phyloP scores from a whole-genome alignment of 2,329 filamentous ascomycete genomes.

The Venturia oleaginea region DNA sequence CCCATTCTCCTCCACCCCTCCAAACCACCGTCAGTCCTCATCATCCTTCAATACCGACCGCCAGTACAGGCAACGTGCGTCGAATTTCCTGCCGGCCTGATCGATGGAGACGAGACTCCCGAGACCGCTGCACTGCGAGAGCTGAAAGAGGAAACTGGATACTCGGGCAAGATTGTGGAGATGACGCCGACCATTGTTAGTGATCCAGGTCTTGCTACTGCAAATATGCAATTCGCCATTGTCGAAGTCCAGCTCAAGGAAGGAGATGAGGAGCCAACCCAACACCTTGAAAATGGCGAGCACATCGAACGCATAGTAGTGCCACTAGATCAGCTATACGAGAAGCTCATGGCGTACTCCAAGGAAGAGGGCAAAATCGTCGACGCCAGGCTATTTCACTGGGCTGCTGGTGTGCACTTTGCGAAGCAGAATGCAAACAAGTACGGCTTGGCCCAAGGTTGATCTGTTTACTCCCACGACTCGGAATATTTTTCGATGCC shows the following conservation, averaged over 20 bases:
- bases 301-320: constrained; percentile 73
- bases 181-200: constrained; percentile 35
- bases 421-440: constrained; percentile 21
- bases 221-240: constrained; percentile 54
- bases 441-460: constrained; percentile 2
- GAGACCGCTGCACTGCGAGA: constrained; percentile 51
- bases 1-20: constrained; percentile 48
- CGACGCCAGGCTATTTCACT: constrained; percentile 52
- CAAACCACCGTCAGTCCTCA: constrained; percentile 23
- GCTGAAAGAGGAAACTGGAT: constrained; percentile 56
- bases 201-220: constrained; percentile 33
- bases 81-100: constrained; percentile 53
- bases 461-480: background rate
- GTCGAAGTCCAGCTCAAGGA: constrained; percentile 59
- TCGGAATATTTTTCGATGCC: background rate
- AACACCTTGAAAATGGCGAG: constrained; percentile 67
- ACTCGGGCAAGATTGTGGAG: constrained; percentile 41
- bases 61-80: constrained; percentile 51
- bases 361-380: constrained; percentile 43
- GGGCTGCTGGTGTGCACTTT: constrained; percentile 49
- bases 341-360: constrained; percentile 39
- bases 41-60: constrained; percentile 48
- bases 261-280: constrained; percentile 60
- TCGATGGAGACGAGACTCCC: constrained; percentile 50
- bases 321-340: constrained; percentile 54